Evolutionary conservation across 106 monocot genomes (phyloP), one percentile per base, ranked within the genome.

Genomic region (Ottelia alismoides): DNA sequence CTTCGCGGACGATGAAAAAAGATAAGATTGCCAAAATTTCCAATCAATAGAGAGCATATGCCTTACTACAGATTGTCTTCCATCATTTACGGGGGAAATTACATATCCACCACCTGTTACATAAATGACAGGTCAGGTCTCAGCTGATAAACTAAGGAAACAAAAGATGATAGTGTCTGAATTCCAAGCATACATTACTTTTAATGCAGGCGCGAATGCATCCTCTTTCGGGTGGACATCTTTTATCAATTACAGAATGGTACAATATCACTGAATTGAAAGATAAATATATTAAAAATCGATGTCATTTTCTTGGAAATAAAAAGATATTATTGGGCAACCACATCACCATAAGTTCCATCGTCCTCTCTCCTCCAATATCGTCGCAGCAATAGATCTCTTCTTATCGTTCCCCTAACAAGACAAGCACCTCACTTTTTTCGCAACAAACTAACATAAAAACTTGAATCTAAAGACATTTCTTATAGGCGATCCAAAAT

Each of bases 1-100:
- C 56, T 90, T 85, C 43, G 77, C 79, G 55, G 98, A 90, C 14
- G 90, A 85, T 16, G 72, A 60, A 28, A 98, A 68, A 21, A 90
- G 40, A 65, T 77, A 85, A 59, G 90, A 79, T 62, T 77, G 79
- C 98, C 98, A 90, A 24, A 85, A 75, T 62, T 80, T 98, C 98
- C 98, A 98, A 62, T 98, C 98, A 57, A 98, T 98, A 56, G 89
- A 89, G 69, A 98, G 85, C 89, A 98, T 98, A 66, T 98, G 98
- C 72, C 80, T 98, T 1, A 98, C 85, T 52, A 90, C 85, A 44
- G 90, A 82, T 68, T 90, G 85, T 55, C 76, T 85, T 52, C 85
- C 90, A 70, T 85, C 85, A 59, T 86, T 89, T 1, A 77, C 61
- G 19, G 85, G 98, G 64, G 89, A 85, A 68, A 98, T 98, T 22